Percentiles rank a stretch among this genome's conserved stretches.
These are phyloP conservation scores for Ceratorhiza oryzae-sativae DNA, from an alignment of 1,284 basidiomycete genomes.

Conservation along the genomic window DNA sequence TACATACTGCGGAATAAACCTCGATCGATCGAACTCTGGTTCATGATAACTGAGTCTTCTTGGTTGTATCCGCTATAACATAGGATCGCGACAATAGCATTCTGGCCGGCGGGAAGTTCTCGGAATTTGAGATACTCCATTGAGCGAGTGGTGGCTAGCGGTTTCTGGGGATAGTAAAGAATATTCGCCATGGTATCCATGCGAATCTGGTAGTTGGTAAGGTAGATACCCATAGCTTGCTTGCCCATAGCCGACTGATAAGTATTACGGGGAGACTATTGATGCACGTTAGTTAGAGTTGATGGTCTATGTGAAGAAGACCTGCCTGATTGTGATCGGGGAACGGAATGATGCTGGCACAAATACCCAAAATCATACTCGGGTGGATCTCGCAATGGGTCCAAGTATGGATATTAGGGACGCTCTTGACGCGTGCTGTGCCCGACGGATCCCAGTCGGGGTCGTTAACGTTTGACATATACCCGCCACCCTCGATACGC, in stretches of 20 bases:
- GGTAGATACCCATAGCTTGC: conserved; percentile 98
- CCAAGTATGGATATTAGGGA: conserved; percentile 86
- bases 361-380: conserved; percentile 98
- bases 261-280: conserved; percentile 95
- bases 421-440: conserved; percentile 84
- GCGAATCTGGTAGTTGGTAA: conserved; percentile 96
- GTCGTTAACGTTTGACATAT: conserved; percentile 55
- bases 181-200: conserved; percentile 99
- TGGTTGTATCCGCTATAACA: conserved; percentile 99
- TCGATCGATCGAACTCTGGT: conserved; percentile 97
- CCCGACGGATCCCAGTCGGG: conserved; percentile 74
- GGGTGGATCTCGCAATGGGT: conserved; percentile 99
- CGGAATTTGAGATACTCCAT: conserved; percentile 99
- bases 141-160: conserved; percentile 95
- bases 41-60: conserved; percentile 99
- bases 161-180: conserved; percentile 98
- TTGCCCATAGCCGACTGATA: conserved; percentile 99
- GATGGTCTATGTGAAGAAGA: neutral
- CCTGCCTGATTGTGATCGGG: conserved; percentile 97
- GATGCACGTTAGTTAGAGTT: conserved; percentile 41
- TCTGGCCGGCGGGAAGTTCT: conserved; percentile 96
- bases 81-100: conserved; percentile 97
- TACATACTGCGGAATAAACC: conserved; percentile 99
- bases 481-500: conserved; percentile 63
- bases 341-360: conserved; percentile 99